Percentiles rank a stretch among this genome's conserved stretches.
These are phyloP conservation scores for Fremontodendron californicum DNA, from an alignment of 345 rosid species.

Conservation along the genomic window DNA sequence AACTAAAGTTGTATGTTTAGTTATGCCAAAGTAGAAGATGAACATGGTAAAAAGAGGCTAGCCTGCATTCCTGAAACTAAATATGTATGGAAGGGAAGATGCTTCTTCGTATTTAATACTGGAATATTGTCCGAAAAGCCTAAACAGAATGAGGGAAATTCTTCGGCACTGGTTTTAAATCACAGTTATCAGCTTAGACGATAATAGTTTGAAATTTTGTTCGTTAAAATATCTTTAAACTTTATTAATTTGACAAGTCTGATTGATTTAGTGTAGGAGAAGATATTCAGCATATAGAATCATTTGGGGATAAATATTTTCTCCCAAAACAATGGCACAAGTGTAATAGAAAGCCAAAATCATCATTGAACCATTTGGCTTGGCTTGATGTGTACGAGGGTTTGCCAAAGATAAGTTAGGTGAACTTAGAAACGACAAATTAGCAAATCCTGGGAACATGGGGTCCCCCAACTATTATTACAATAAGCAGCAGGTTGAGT, in stretches of 20 bases:
- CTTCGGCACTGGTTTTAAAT: not conserved
- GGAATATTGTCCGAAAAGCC: not conserved
- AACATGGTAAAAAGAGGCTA: not conserved
- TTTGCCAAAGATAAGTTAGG: not conserved
- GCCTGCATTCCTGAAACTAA: not conserved
- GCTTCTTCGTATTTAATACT: not conserved
- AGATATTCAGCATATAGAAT: too few relatives aligned
- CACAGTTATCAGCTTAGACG: not conserved
- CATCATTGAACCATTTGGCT: not conserved
- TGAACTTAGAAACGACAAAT: constrained; percentile 17
- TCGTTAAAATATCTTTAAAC: too few relatives aligned
- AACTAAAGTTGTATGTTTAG: not conserved
- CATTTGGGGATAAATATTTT: not conserved
- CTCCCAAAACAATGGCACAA: not conserved
- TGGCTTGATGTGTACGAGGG: not conserved
- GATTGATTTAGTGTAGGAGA: too few relatives aligned
- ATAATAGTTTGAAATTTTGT: too few relatives aligned
- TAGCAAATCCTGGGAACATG: constrained; percentile 11
- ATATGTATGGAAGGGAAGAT: not conserved
- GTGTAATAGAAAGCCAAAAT: not conserved
- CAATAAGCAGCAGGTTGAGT: not conserved
- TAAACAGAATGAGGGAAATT: not conserved
- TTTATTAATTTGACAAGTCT: too few relatives aligned
- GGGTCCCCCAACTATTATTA: constrained; percentile 21
- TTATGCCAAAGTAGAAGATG: not conserved